Evolutionary conservation across 2,329 filamentous ascomycete species (phyloP).

Genomic region (Hypoxylon rubiginosum): DNA sequence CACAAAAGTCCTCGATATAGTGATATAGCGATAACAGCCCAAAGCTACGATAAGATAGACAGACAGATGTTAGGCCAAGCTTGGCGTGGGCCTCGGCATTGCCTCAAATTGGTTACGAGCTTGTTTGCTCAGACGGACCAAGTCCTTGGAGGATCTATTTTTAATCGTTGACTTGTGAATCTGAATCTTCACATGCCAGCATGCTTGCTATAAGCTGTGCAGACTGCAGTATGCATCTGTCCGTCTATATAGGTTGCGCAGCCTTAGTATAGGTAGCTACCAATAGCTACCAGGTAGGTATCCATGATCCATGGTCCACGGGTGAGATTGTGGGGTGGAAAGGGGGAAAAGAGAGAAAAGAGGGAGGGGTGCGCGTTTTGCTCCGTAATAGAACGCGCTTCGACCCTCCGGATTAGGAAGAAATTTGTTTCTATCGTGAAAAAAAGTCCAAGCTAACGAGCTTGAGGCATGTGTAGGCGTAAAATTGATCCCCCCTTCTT

Average conservation of each 20-base stretch:
- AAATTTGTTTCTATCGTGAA: constrained; percentile 19
- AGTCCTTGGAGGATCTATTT: not conserved
- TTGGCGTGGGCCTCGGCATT: constrained; percentile 18
- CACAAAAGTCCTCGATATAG: constrained; percentile 2
- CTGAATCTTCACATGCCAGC: constrained; percentile 1
- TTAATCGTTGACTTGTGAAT: not conserved
- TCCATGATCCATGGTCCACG: not conserved
- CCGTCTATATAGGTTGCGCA: too few relatives aligned
- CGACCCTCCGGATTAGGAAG: constrained; percentile 7
- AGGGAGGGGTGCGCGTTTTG: not conserved
- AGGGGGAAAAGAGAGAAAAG: constrained; percentile 3
- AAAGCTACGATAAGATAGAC: constrained; percentile 12
- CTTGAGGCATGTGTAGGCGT: constrained; percentile 24
- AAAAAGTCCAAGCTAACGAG: constrained; percentile 4
- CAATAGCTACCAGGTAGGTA: not conserved
- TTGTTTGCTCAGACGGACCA: not conserved
- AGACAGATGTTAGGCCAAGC: not conserved
- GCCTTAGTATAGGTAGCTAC: too few relatives aligned
- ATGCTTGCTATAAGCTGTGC: not conserved
- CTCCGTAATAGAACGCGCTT: constrained; percentile 5
- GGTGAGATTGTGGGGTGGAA: constrained; percentile 2
- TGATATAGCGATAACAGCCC: not conserved
- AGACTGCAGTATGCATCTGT: not conserved
- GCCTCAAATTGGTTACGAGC: constrained; percentile 13
- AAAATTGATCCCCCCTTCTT: constrained; percentile 21